Base-by-base conservation (phyloP, 768 basidiomycete species). In the Crucibulum laeve region DNA sequence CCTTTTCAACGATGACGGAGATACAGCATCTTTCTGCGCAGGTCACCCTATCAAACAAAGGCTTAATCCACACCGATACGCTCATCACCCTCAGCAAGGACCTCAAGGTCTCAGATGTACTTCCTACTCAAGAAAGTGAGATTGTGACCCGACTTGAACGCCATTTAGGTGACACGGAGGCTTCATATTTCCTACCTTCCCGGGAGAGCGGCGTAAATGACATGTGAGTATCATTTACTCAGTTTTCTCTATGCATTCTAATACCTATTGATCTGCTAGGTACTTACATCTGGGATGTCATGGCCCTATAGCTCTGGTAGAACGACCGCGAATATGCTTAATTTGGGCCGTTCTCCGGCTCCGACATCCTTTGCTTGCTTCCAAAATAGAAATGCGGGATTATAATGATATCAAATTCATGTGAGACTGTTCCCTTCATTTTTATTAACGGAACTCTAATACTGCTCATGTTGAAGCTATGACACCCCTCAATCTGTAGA, bases 151-250 rank as follows among this genome's bases (percentile, higher is more conserved):
- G 49, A 15, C 48, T 64, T 25, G 75, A 84, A 55, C 75, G 86
- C 19, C 68, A 57, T 44, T 64, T 92, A 38, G 87, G 87, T 4
- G 80, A 87, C 45, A 88, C 80, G 18, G 89, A 92, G 62, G 60
- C 75, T 5, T 87, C 86, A 1, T 93, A 91, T 62, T 91, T 77
- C 58, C 70, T 91, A 7, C 89, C 87, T 2, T 80, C 82, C 3
- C 72, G 90, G n/a, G 82, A 80, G 35, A 77, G 69, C 42, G 87
- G 87, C 4, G 89, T 91, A 25, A 93, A 93, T 53, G 90, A 93
- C 58, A 91, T 93, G 90, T 89, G 53, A 47, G 79, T 57, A 28
- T 25, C 14, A 5, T 37, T 32, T 21, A 46, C 25, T 21, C 8
- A 26, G 21, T 8, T 14, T 32, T 33, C n/a, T 21, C 33, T n/a